Evolutionary conservation across 805 yeast genomes (phyloP), one percentile per base, ranked within the genome.

Genomic region (Monosporozyma servazzii): DNA sequence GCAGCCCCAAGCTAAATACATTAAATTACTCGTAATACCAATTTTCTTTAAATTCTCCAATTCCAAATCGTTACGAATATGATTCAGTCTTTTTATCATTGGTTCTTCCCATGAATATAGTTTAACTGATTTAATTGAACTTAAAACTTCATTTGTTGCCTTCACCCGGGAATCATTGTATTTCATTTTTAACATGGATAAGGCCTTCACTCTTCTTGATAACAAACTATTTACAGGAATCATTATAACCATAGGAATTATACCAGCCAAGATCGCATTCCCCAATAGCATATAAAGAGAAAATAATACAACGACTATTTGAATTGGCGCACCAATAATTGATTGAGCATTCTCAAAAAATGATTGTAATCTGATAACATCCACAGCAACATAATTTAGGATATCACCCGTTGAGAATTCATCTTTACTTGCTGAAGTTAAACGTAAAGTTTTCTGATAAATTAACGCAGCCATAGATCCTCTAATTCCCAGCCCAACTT

Each of bases 331-430:
- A 44, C 84, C 75, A 23, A 83, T 67, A 51, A 82, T 59, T 4
- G 75, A 72, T 56, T 79, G 82, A 25, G 82, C 67, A 54, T 77
- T 75, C 46, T 73, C 72, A n/a, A 79, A 66, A 50, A 85, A 67
- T 39, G 78, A 81, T 61, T 82, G 86, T 29, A 88, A 70, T 54
- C 85, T 73, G 47, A 71, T 70, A 11, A 86, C 81, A 70, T 88
- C 96, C 31, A 86, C 90, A 18, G 93, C 79, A 74, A 86, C 77
- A 60, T 84, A 73, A 60, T 86, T 88, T 56, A 88, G 76, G 49
- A 88, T 85, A 56, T 87, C 95, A 57, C 96, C 95, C 2, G 90
- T 77, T 1, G 88, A 69, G 56, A 77, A 71, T 17, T 75, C 73
- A 31, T 75, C 74, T 54, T 83, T 76, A 7, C 88, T 79, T 47